Evolutionary conservation across 2,329 filamentous ascomycete species (phyloP).

Genomic region (Drechmeria coniospora): DNA sequence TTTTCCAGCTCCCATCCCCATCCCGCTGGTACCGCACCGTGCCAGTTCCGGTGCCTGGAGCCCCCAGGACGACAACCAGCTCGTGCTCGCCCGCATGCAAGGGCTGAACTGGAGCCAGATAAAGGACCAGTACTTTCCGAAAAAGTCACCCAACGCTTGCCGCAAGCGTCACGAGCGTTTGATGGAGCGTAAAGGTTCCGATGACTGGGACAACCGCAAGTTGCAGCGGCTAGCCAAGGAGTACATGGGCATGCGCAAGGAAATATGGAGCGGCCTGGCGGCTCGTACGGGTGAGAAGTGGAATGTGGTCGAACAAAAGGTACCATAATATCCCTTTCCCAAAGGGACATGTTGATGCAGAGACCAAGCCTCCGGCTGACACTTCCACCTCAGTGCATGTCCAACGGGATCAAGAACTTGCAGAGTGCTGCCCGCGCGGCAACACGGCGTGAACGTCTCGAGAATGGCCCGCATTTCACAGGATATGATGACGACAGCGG

Average conservation of each 20-base stretch:
- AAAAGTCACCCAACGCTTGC: constrained; percentile 70
- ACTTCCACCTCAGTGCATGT: constrained; percentile 44
- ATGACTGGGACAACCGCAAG: constrained; percentile 66
- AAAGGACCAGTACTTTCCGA: constrained; percentile 58
- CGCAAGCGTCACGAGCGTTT: constrained; percentile 78
- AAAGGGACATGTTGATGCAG: too few species aligned
- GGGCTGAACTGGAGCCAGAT: constrained; percentile 78
- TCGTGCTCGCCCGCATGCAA: constrained; percentile 55
- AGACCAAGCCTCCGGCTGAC: constrained; percentile 3
- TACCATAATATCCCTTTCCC: too few species aligned
- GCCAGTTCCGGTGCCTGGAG: constrained; percentile 57
- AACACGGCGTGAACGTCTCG: constrained; percentile 47
- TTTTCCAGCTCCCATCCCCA: too few species aligned
- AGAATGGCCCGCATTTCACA: constrained; percentile 21
- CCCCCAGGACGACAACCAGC: constrained; percentile 54
- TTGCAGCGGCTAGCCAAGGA: constrained; percentile 59
- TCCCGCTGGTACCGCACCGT: constrained; percentile 33
- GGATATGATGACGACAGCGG: constrained; percentile 57
- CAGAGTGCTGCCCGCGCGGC: constrained; percentile 52
- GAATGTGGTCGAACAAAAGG: constrained; percentile 52
- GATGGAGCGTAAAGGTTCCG: constrained; percentile 57
- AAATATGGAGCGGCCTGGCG: constrained; percentile 68
- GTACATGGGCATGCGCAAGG: constrained; percentile 65
- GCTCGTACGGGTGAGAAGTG: constrained; percentile 68
- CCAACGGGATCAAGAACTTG: constrained; percentile 68